Evolutionary conservation across 2,329 filamentous ascomycete species (phyloP).

Genomic region (Neobulgaria alba): DNA sequence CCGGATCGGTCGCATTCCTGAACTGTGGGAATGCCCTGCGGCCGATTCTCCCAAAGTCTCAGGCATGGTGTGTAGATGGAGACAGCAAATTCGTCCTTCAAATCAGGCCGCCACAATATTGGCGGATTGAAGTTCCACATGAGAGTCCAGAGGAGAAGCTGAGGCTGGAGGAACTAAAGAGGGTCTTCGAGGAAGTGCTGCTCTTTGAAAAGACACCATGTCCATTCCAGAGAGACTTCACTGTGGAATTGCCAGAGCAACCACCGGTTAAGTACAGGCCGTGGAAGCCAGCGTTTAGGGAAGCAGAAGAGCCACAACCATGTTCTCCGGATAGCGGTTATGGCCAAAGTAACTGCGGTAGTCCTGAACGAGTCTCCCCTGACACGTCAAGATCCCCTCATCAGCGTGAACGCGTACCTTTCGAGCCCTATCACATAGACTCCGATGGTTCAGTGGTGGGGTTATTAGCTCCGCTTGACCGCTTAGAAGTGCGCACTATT

Average conservation of each 20-base stretch:
- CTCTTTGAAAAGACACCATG: constrained; percentile 84
- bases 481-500: not conserved
- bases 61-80: constrained; percentile 89
- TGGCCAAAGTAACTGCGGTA: not conserved
- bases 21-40: constrained; percentile 78
- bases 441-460: too few species aligned
- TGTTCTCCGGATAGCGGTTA: not conserved
- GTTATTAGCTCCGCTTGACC: not conserved
- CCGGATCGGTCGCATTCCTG: constrained; percentile 78
- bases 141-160: constrained; percentile 53
- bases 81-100: constrained; percentile 80
- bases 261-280: constrained; percentile 60
- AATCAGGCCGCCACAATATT: constrained; percentile 75
- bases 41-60: constrained; percentile 79
- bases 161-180: constrained; percentile 58
- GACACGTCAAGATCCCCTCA: not conserved
- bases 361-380: not conserved
- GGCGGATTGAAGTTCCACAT: constrained; percentile 78
- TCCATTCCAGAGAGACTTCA: constrained; percentile 73
- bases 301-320: constrained; percentile 7
- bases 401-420: too few species aligned
- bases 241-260: constrained; percentile 62
- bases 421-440: too few species aligned
- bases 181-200: constrained; percentile 62
- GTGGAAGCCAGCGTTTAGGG: constrained; percentile 47